Evolutionary conservation across 192 early-diverging fungal genomes (phyloP).

Genomic region (Dimargaris cristalligena): DNA sequence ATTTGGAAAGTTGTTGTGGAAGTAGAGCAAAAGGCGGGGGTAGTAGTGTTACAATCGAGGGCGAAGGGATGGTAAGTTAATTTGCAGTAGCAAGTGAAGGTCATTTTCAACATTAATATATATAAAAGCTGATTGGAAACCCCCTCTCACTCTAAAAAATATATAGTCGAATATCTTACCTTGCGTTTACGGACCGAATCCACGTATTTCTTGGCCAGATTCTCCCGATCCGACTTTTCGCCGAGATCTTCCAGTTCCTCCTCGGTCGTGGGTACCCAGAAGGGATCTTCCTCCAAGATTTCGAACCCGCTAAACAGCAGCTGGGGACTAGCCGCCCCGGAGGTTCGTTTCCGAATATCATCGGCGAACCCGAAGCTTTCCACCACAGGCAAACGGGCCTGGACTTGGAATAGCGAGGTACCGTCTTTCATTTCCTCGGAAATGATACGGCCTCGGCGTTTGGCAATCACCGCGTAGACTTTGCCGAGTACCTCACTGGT

Average conservation of each 20-base stretch:
- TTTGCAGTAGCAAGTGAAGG: too few relatives aligned
- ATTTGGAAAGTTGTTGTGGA: too few relatives aligned
- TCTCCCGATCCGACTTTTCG: slow-evolving; percentile 92
- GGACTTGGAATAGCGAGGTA: slow-evolving; percentile 88
- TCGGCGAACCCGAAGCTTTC: slow-evolving; percentile 99
- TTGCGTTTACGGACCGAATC: slow-evolving; percentile 87
- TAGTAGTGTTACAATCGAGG: too few relatives aligned
- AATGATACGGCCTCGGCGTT: slow-evolving; percentile 77
- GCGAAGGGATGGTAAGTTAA: too few relatives aligned
- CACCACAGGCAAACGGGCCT: slow-evolving; percentile 74
- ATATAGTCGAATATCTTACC: too few relatives aligned
- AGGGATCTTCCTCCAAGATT: slow-evolving; percentile 81
- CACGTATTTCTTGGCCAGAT: slow-evolving; percentile 92
- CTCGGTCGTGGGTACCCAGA: slow-evolving; percentile 96
- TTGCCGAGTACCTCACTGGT: slow-evolving; percentile 88
- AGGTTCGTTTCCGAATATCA: slow-evolving; percentile 89
- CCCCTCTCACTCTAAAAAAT: too few relatives aligned
- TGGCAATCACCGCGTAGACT: slow-evolving; percentile 85
- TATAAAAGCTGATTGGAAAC: too few relatives aligned
- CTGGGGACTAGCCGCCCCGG: slow-evolving; percentile 88
- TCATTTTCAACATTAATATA: too few relatives aligned
- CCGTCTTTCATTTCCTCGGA: slow-evolving; percentile 97
- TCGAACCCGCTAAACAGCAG: slow-evolving; percentile 93
- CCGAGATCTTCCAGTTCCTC: slow-evolving; percentile 97
- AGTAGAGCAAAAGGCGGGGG: too few relatives aligned